phyloP scores from a whole-genome alignment of 23 red algal genomes.

The Gracilariopsis chorda region DNA sequence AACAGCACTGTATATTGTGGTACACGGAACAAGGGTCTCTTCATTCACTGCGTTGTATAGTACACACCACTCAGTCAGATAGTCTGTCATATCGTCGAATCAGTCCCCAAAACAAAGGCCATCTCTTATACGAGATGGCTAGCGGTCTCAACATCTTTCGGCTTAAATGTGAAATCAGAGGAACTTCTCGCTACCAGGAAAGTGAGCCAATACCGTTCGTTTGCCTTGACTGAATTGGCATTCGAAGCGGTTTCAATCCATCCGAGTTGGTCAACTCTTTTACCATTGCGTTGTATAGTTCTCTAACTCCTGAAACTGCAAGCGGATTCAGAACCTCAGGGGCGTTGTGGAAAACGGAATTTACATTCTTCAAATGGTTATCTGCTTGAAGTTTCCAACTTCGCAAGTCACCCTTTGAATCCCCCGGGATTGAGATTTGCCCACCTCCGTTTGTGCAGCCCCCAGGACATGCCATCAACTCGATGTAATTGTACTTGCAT shows the following conservation, averaged over 20 bases:
- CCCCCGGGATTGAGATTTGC: slow-evolving; percentile 22
- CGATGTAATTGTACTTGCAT: slow-evolving; percentile 72
- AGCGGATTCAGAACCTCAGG: neutral
- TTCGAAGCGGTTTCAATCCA: neutral
- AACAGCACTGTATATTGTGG: no score
- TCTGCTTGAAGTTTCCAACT: neutral
- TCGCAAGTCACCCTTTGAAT: neutral
- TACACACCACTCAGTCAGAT: no score
- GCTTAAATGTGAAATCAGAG: no score
- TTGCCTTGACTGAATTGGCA: neutral
- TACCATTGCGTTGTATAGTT: neutral
- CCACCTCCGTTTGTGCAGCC: slow-evolving; percentile 92
- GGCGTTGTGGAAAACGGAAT: neutral
- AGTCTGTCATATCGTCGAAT: no score
- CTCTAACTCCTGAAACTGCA: neutral
- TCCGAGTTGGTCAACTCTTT: neutral
- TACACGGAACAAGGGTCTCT: no score
- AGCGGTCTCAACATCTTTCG: no score
- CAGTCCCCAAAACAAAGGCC: no score
- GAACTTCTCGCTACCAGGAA: neutral
- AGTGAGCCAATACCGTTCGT: neutral
- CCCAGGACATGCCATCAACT: slow-evolving; percentile 88
- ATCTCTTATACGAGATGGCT: no score
- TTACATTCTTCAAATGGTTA: slow-evolving; percentile 11
- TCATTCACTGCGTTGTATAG: no score